These are phyloP conservation scores for Colletotrichum shisoi DNA, from an alignment of 2,329 filamentous ascomycete genomes.

Conservation along the genomic window DNA sequence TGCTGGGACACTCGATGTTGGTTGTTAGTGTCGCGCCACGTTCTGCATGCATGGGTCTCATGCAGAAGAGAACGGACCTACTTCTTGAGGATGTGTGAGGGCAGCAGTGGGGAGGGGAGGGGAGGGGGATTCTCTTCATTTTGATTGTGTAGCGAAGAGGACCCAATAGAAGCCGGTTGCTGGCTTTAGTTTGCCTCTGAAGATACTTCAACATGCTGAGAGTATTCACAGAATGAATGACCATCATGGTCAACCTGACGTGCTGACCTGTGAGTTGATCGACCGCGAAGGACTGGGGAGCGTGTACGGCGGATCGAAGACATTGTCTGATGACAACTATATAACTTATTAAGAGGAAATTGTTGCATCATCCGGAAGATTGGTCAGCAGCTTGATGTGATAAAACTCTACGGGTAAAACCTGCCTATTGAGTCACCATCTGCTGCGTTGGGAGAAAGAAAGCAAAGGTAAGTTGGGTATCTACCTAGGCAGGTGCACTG, in stretches of 20 bases:
- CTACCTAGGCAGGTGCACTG: too few species aligned
- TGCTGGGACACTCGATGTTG: background rate
- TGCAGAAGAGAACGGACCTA: background rate
- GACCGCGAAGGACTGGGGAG: background rate
- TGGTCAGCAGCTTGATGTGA: too few species aligned
- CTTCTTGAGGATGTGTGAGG: background rate
- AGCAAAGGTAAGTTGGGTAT: too few species aligned
- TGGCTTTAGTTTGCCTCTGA: background rate
- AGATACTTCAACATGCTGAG: slow-evolving; percentile 54
- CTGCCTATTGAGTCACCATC: too few species aligned
- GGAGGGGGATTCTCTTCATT: too few species aligned
- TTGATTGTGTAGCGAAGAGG: background rate
- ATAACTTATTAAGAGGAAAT: background rate
- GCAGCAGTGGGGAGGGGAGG: too few species aligned
- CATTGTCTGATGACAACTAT: background rate
- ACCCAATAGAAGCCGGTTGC: background rate
- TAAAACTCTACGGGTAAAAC: too few species aligned
- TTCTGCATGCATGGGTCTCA: slow-evolving; percentile 12
- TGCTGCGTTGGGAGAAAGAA: too few species aligned
- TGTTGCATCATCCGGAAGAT: too few species aligned
- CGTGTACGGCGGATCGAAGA: background rate
- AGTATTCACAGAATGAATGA: slow-evolving; percentile 60
- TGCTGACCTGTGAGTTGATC: slow-evolving; percentile 17
- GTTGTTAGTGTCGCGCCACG: slow-evolving; percentile 19
- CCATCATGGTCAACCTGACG: slow-evolving; percentile 56